Conservation (phyloP, 495 filamentous ascomycete genomes). For the Articulospora tetracladia region DNA sequence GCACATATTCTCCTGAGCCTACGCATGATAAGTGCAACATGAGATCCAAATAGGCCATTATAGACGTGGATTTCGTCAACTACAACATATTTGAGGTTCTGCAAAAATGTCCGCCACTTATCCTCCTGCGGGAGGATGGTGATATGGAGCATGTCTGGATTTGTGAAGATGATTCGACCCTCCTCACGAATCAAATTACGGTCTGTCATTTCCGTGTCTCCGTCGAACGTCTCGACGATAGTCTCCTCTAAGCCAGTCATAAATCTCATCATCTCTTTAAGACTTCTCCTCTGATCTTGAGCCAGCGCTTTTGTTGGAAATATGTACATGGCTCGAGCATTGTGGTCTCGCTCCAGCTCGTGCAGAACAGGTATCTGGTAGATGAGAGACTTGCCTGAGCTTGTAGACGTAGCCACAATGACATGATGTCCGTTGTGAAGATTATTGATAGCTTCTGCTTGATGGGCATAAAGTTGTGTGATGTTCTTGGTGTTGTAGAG, state of each 20-base stretch:
- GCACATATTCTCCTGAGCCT: conserved; percentile 85
- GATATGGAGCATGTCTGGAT: conserved; percentile 97
- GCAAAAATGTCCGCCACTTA: conserved; percentile 80
- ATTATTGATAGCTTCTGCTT: conserved; percentile 91
- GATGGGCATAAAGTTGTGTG: conserved; percentile 85
- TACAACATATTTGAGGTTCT: conserved; percentile 79
- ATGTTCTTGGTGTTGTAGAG: conserved; percentile 88
- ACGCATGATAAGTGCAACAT: conserved; percentile 94
- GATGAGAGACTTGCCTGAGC: conserved; percentile 93
- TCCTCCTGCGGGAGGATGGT: conserved; percentile 92
- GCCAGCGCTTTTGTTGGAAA: conserved; percentile 97
- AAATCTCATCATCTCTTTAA: conserved; percentile 77
- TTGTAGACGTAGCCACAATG: conserved; percentile 91
- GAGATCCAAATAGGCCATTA: conserved; percentile 89
- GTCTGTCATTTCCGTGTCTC: conserved; percentile 81
- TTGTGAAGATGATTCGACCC: conserved; percentile 93
- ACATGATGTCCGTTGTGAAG: conserved; percentile 81
- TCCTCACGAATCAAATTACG: conserved; percentile 81
- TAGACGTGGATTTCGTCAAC: conserved; percentile 93
- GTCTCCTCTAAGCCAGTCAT: conserved; percentile 73
- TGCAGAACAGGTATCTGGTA: conserved; percentile 94
- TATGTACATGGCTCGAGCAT: conserved; percentile 91
- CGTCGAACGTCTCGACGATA: conserved; percentile 91
- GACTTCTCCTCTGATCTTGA: conserved; percentile 87
- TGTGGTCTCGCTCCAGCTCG: conserved; percentile 71